Base-by-base conservation (phyloP, 139 green algal species). In the Chlorella sp. region DNA sequence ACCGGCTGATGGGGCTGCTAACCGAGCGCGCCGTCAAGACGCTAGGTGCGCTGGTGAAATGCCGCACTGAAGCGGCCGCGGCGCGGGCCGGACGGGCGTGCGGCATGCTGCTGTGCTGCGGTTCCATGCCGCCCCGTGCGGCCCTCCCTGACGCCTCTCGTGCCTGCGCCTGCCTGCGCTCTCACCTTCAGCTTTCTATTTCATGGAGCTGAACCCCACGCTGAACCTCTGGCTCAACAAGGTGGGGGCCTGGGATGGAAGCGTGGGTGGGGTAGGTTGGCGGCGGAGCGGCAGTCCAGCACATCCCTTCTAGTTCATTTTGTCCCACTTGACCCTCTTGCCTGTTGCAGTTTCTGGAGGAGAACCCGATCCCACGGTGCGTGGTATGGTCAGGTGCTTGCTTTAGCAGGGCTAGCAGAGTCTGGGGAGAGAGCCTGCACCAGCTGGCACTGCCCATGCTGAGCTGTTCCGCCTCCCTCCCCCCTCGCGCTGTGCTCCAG, bases 1-100 rank as follows among this genome's bases (percentile, higher is more conserved):
- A 97, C 69, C 64, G 90, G 3, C 60, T 96, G 5, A 87, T 96
- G 46, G 91, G 92, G 1, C 77, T 96, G 40, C 77, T 96, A 1
- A 96, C 92, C 7, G 85, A 93, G 27, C 79, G 91, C 25, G 40
- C 33, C 35, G 1, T 67, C 7, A 15, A 46, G 46, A n/a, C n/a
- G n/a, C n/a, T 35, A 11, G 67, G 67, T 21, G 33, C 33, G 23
- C 12, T 5, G 46, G 33, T 48, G 31, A 7, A 21, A n/a, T 19
- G 41, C 41, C 53, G 17, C 25, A 70, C 25, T 51, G 3, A 15
- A 70, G 56, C 8, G 56, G 56, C 12, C 15, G 56, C n/a, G 56
- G 17, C 8, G 56, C 56, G 25, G 21, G 56, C 15, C 56, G 56
- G 27, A 14, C 56, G 56, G 15, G 12, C 9, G n/a, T 38, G 23